Percentiles rank a stretch among this genome's conserved stretches.
Evolutionary conservation across 2,329 filamentous ascomycete species (phyloP).

Genomic region (Penicillium sp.): DNA sequence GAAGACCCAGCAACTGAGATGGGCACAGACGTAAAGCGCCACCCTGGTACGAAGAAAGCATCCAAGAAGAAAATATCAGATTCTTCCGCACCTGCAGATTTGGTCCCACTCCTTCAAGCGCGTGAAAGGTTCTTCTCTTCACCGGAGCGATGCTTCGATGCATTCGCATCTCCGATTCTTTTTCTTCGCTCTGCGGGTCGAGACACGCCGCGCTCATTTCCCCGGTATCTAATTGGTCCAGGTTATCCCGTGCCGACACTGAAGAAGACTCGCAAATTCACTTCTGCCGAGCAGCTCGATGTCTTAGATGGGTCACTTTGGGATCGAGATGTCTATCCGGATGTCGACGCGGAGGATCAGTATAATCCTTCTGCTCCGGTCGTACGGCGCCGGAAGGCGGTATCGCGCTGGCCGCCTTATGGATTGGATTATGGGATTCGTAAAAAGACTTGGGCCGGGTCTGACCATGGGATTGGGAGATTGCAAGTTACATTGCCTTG

Average conservation of each 20-base stretch:
- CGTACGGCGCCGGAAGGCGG: conserved; percentile 34
- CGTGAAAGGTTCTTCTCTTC: conserved; percentile 37
- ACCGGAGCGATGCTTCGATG: conserved; percentile 42
- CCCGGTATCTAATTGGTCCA: conserved; percentile 33
- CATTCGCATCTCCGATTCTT: conserved; percentile 44
- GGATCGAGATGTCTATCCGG: conserved; percentile 10
- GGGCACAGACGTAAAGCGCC: too few relatives aligned
- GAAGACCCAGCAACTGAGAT: not conserved
- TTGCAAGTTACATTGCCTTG: conserved; percentile 34
- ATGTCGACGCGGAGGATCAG: conserved; percentile 3
- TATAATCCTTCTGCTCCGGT: not conserved
- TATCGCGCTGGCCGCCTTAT: conserved; percentile 41
- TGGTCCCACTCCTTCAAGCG: conserved; percentile 36
- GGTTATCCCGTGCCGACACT: conserved; percentile 35
- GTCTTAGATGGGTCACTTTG: not conserved
- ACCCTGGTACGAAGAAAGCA: not conserved
- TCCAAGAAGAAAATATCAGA: conserved; percentile 9
- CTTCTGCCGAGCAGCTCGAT: not conserved
- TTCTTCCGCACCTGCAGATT: conserved; percentile 25
- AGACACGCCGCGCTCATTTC: conserved; percentile 36
- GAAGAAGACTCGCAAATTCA: conserved; percentile 5
- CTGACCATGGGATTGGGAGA: conserved; percentile 17
- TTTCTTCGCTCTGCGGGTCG: conserved; percentile 44
- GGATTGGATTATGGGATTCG: conserved; percentile 35
- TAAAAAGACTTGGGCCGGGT: conserved; percentile 15